Evolutionary conservation across 345 rosid species (phyloP).

Genomic region (Xanthoceras sorbifolium): DNA sequence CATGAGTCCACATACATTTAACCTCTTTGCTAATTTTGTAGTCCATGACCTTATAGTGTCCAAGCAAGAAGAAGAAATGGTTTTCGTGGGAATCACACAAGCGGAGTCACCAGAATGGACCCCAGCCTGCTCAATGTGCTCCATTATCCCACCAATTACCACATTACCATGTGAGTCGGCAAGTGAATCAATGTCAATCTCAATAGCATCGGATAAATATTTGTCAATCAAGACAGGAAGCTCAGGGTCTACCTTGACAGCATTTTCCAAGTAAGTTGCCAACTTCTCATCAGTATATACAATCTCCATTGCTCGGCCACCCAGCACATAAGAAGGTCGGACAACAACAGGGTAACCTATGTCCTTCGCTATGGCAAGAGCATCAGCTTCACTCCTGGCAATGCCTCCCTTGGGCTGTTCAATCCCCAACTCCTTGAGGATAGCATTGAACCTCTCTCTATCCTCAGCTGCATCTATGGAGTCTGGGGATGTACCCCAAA

Average conservation of each 20-base stretch:
- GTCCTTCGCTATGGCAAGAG: constrained; percentile 74
- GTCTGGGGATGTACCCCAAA: constrained; percentile 98
- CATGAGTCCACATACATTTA: constrained; percentile 94
- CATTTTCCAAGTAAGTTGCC: constrained; percentile 74
- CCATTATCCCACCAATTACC: constrained; percentile 98
- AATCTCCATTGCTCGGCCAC: constrained; percentile 98
- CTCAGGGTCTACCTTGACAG: constrained; percentile 93
- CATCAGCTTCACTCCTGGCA: constrained; percentile 90
- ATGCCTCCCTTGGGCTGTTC: constrained; percentile 98
- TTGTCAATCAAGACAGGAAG: constrained; percentile 88
- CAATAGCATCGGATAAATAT: constrained; percentile 87
- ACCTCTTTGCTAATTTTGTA: constrained; percentile 65
- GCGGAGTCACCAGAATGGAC: constrained; percentile 99
- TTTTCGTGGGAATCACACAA: constrained; percentile 87
- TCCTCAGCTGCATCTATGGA: constrained; percentile 97
- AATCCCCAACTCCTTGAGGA: constrained; percentile 72
- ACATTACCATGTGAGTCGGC: constrained; percentile 81
- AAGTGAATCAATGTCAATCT: constrained; percentile 87
- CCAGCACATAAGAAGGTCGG: constrained; percentile 93
- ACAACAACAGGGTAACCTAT: constrained; percentile 95
- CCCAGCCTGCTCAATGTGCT: constrained; percentile 98
- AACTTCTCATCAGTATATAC: constrained; percentile 83
- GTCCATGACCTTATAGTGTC: constrained; percentile 84
- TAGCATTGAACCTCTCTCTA: constrained; percentile 87
- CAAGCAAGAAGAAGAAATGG: constrained; percentile 70